A percentile compares a stretch with the other conserved stretches of the same genome.
Conservation (phyloP, 1,139 yeast species). For the Hyphopichia pseudoburtonii region DNA sequence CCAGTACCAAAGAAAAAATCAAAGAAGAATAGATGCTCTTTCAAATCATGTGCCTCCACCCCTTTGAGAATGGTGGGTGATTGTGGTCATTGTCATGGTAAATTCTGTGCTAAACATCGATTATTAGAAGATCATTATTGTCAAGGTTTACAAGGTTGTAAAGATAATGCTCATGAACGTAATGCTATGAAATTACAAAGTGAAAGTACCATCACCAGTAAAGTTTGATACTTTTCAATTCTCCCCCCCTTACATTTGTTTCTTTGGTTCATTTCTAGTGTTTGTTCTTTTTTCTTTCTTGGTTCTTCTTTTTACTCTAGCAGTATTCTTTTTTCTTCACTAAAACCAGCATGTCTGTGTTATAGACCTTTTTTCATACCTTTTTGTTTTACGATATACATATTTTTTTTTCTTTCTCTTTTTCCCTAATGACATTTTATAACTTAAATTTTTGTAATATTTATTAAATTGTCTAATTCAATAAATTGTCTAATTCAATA, state of each 20-base stretch:
- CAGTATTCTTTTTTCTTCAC: too few species aligned
- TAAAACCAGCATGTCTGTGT: too few species aligned
- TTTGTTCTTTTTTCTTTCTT: too few species aligned
- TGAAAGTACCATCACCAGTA: constrained; percentile 42
- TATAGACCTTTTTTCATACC: background rate
- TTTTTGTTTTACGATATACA: constrained; percentile 1
- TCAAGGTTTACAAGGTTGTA: constrained; percentile 74
- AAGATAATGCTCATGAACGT: constrained; percentile 68
- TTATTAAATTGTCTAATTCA: too few species aligned
- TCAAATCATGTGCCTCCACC: constrained; percentile 58
- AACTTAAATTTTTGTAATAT: too few species aligned
- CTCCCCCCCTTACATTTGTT: constrained; percentile 1
- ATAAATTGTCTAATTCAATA: too few species aligned
- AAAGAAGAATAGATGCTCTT: constrained; percentile 65
- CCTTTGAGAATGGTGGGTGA: constrained; percentile 87
- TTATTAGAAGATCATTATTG: constrained; percentile 84
- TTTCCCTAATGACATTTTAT: background rate
- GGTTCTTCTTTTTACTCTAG: too few species aligned
- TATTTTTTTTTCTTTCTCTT: constrained; percentile 3
- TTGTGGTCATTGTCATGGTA: constrained; percentile 83
- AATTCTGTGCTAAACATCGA: constrained; percentile 85
- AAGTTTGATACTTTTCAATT: constrained; percentile 17
- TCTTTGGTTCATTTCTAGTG: constrained; percentile 3
- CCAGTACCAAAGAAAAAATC: constrained; percentile 34
- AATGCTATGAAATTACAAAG: constrained; percentile 40